These are phyloP conservation scores for Schoenoplectus triqueter DNA, from an alignment of 202 grass and related monocot genomes.

Conservation along the genomic window DNA sequence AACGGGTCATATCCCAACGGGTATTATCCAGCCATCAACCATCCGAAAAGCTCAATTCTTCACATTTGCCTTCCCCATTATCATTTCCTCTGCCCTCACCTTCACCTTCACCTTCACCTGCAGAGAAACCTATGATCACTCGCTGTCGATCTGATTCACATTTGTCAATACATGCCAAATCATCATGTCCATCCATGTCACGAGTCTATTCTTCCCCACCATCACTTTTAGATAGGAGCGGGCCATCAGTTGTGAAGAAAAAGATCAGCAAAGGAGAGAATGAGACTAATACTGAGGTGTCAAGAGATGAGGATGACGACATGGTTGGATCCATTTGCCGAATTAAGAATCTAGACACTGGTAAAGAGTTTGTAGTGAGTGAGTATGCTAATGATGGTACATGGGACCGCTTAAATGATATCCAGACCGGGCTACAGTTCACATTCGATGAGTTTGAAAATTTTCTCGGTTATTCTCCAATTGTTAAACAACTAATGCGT, in stretches of 20 bases:
- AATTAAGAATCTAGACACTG: conserved; percentile 47
- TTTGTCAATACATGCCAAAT: conserved; percentile 27
- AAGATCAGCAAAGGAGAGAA: conserved; percentile 34
- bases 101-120: neutral
- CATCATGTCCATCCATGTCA: conserved; percentile 33
- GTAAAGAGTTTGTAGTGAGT: conserved; percentile 52
- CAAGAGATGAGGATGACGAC: neutral
- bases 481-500: conserved; percentile 68
- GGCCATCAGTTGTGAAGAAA: neutral
- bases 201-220: conserved; percentile 52
- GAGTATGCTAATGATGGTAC: conserved; percentile 49
- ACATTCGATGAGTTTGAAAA: conserved; percentile 54
- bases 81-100: neutral
- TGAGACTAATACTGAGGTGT: conserved; percentile 8
- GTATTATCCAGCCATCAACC: conserved; percentile 12
- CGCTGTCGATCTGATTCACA: conserved; percentile 50
- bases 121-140: conserved; percentile 12
- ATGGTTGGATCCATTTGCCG: conserved; percentile 29
- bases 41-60: neutral
- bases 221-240: conserved; percentile 35
- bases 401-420: conserved; percentile 34
- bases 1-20: conserved; percentile 40
- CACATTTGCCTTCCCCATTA: neutral
- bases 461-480: conserved; percentile 51
- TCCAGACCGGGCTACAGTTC: conserved; percentile 43